Conservation (phyloP, 2,329 filamentous ascomycete genomes). For the Alternaria arbusti region DNA sequence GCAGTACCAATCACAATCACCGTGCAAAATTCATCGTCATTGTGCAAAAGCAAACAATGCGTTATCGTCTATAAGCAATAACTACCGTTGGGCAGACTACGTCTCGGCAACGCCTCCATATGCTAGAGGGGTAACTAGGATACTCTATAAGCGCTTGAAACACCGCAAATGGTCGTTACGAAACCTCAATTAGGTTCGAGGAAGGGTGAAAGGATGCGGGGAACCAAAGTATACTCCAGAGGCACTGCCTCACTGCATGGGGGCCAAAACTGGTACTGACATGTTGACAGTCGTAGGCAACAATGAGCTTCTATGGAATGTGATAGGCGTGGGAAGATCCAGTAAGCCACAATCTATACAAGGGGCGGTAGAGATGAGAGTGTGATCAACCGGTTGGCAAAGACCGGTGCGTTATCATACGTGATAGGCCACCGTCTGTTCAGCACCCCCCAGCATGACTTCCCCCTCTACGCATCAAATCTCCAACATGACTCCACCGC, state of each 20-base stretch:
- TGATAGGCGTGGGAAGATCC: neutral
- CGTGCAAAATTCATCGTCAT: neutral
- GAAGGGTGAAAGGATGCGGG: neutral
- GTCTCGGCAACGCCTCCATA: neutral
- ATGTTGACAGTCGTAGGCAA: neutral
- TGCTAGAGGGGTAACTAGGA: neutral
- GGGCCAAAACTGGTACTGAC: neutral
- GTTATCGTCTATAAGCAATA: neutral
- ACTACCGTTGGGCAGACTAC: neutral
- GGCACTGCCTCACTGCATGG: neutral
- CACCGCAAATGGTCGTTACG: neutral
- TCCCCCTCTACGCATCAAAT: neutral
- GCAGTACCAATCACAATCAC: neutral
- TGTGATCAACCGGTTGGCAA: neutral
- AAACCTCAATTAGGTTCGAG: neutral
- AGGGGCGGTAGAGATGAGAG: neutral
- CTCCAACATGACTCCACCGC: slow-evolving; percentile 12
- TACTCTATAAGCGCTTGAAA: neutral
- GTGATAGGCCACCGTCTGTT: neutral
- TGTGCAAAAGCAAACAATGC: neutral
- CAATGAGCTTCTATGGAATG: neutral
- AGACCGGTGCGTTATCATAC: neutral
- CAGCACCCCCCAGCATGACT: neutral
- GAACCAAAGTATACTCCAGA: neutral
- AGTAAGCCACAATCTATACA: neutral